These are phyloP conservation scores for Solanum rostratum DNA, from an alignment of 257 asterid genomes.

Conservation along the genomic window DNA sequence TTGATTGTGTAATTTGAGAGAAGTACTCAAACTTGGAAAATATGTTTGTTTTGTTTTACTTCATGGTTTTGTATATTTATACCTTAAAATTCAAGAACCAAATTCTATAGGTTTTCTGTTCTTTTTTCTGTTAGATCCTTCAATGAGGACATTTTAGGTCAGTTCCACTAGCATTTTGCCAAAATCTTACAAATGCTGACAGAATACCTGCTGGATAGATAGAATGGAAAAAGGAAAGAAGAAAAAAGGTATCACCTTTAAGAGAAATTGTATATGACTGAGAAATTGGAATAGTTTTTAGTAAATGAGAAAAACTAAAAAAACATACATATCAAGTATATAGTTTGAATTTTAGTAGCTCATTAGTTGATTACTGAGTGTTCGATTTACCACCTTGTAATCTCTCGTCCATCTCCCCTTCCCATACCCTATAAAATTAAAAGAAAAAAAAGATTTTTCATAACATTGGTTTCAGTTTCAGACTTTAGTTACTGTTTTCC, in stretches of 20 bases:
- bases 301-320: neutral
- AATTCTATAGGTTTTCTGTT: neutral
- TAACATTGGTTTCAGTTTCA: too few species aligned
- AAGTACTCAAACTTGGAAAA: neutral
- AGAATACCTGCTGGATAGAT: neutral
- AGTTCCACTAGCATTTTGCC: neutral
- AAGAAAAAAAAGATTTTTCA: too few species aligned
- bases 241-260: neutral
- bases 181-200: neutral
- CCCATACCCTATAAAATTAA: too few species aligned
- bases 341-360: too few species aligned
- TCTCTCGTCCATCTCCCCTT: too few species aligned
- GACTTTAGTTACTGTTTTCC: too few species aligned
- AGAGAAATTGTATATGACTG: neutral
- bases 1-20: neutral
- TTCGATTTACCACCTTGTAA: too few species aligned
- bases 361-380: too few species aligned
- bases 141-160: neutral
- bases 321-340: neutral
- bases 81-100: neutral
- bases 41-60: neutral
- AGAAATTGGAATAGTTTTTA: neutral
- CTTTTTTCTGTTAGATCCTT: neutral
- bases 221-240: neutral
- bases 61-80: neutral